A percentile compares a stretch with the other conserved stretches of the same genome.
Evolutionary conservation across 2,329 filamentous ascomycete genomes (phyloP).

Genomic region (Microsporum ferrugineum): DNA sequence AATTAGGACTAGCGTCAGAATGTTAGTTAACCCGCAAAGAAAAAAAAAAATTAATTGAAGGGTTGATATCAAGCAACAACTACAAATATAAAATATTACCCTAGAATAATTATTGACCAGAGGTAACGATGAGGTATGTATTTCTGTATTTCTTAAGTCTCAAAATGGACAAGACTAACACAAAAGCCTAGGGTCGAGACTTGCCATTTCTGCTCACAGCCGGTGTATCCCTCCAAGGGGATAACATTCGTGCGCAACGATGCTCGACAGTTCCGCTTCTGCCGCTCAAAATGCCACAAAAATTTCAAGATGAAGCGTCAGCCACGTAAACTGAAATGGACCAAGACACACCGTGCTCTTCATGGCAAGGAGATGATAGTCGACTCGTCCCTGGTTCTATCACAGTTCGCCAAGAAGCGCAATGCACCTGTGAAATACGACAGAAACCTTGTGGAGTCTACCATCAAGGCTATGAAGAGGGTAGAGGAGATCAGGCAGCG

Average conservation of each 20-base stretch:
- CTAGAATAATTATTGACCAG: not conserved
- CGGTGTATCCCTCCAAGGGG: conserved; percentile 53
- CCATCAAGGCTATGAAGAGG: conserved; percentile 82
- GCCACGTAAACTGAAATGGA: conserved; percentile 93
- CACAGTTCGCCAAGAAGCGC: conserved; percentile 76
- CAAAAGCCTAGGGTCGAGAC: conserved; percentile 40
- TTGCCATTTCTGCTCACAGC: conserved; percentile 61
- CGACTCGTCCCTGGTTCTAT: conserved; percentile 64
- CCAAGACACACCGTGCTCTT: conserved; percentile 77
- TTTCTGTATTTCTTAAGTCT: not conserved
- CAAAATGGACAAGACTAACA: not conserved
- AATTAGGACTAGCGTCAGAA: not conserved
- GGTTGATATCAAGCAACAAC: not conserved
- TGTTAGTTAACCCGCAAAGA: not conserved
- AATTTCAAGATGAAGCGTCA: conserved; percentile 98
- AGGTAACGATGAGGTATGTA: conserved; percentile 8
- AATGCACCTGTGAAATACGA: conserved; percentile 95
- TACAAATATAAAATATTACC: not conserved
- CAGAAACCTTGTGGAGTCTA: conserved; percentile 77
- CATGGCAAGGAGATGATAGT: conserved; percentile 84
- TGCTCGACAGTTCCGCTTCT: conserved; percentile 55
- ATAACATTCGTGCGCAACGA: conserved; percentile 60
- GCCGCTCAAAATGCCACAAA: conserved; percentile 57
- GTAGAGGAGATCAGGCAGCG: conserved; percentile 72
- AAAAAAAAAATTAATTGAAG: not conserved